These are phyloP conservation scores for Wickerhamomyces sp. DNA, from an alignment of 1,139 yeast species.

Conservation along the genomic window DNA sequence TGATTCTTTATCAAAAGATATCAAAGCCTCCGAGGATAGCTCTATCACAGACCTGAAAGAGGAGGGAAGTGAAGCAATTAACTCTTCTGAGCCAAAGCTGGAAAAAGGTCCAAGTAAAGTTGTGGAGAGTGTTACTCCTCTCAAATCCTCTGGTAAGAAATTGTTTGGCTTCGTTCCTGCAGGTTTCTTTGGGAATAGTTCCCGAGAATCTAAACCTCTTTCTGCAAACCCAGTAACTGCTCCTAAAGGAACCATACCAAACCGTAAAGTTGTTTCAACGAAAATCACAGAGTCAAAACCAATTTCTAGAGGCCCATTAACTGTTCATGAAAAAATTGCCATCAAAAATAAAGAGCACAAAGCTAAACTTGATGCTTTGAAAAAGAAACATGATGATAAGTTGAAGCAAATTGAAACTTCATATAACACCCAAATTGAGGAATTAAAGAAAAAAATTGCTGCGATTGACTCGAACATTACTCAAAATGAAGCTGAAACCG, in stretches of 20 bases:
- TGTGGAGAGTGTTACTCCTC: not conserved
- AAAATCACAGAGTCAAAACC: not conserved
- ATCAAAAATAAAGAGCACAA: slow-evolving; percentile 14
- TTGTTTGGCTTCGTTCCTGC: slow-evolving; percentile 9
- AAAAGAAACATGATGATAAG: slow-evolving; percentile 13
- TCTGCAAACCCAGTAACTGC: not conserved
- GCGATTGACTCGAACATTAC: slow-evolving; percentile 15
- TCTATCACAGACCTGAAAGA: no score
- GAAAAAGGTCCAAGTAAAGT: not conserved
- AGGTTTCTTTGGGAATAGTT: not conserved
- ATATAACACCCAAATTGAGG: slow-evolving; percentile 17
- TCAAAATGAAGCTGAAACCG: slow-evolving; percentile 9
- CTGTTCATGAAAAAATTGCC: slow-evolving; percentile 18
- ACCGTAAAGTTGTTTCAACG: slow-evolving; percentile 10
- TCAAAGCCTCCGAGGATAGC: no score
- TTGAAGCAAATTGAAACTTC: slow-evolving; percentile 15
- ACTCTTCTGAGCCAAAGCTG: no score
- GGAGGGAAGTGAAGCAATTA: not conserved
- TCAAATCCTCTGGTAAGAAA: slow-evolving; percentile 6
- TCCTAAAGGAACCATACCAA: slow-evolving; percentile 13
- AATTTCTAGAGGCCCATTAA: slow-evolving; percentile 11
- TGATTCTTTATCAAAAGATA: not conserved
- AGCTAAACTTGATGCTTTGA: slow-evolving; percentile 12
- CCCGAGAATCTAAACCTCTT: not conserved
- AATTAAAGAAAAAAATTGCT: slow-evolving; percentile 17